These are phyloP conservation scores for Phytophthora fragariaefolia DNA, from an alignment of 352 stramenopile species.

Conservation along the genomic window DNA sequence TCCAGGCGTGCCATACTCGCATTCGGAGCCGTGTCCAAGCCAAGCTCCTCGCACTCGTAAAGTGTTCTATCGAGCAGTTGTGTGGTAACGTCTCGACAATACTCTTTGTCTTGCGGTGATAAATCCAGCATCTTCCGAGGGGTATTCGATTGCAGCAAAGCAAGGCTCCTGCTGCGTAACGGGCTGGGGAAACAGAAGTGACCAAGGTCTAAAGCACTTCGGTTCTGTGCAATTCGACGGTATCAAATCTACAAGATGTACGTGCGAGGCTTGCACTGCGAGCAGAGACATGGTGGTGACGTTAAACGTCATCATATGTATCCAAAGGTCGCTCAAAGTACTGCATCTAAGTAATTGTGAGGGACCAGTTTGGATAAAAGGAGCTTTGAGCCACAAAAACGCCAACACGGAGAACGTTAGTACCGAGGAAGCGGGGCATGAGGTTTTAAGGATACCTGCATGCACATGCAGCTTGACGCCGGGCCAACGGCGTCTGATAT, in stretches of 20 bases:
- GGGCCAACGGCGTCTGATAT: no score
- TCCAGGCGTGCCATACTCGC: conserved; percentile 11
- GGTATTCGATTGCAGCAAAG: conserved; percentile 3
- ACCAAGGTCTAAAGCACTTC: conserved; percentile 8
- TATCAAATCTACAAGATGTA: background rate
- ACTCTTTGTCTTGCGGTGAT: conserved; percentile 21
- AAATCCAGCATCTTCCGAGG: conserved; percentile 19
- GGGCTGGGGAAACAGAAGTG: conserved; percentile 5
- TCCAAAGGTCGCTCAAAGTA: no score
- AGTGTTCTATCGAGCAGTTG: conserved; percentile 31
- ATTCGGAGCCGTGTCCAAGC: conserved; percentile 4
- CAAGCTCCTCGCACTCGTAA: conserved; percentile 31
- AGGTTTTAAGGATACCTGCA: no score
- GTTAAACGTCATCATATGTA: conserved; percentile 1
- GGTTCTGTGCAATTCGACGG: conserved; percentile 10
- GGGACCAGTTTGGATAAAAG: no score
- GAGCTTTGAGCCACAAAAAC: no score
- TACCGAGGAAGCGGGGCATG: no score
- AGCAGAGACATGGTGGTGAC: background rate
- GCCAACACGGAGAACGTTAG: no score
- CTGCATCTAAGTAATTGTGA: no score
- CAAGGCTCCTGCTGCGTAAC: background rate
- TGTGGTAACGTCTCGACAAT: conserved; percentile 26
- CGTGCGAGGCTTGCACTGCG: background rate
- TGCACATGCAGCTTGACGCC: no score